Percentiles rank a stretch among this genome's conserved stretches.
These are phyloP conservation scores for Fusarium falciforme DNA, from an alignment of 2,329 filamentous ascomycete species.

Conservation along the genomic window DNA sequence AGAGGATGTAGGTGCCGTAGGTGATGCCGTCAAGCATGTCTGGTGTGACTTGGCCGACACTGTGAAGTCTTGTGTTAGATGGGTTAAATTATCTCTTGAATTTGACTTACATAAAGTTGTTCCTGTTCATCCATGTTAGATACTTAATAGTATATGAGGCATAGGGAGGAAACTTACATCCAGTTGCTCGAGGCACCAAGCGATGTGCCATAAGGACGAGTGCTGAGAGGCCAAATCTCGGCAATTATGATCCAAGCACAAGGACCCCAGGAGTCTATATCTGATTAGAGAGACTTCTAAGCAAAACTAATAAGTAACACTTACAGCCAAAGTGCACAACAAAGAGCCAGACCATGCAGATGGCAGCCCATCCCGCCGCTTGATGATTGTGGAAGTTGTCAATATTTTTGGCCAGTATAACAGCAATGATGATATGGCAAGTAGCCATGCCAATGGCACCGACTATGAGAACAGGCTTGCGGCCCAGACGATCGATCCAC, in stretches of 20 bases:
- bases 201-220: slow-evolving; percentile 76
- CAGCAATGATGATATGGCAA: slow-evolving; percentile 78
- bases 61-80: slow-evolving; percentile 8
- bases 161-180: slow-evolving; percentile 51
- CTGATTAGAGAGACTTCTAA: background rate
- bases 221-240: slow-evolving; percentile 79
- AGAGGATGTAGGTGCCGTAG: slow-evolving; percentile 79
- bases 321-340: slow-evolving; percentile 76
- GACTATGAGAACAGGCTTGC: slow-evolving; percentile 70
- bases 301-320: background rate
- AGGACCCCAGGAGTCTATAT: slow-evolving; percentile 73
- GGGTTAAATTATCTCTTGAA: background rate
- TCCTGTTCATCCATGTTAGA: slow-evolving; percentile 43
- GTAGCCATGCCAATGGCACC: slow-evolving; percentile 77
- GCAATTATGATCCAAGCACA: slow-evolving; percentile 80
- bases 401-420: slow-evolving; percentile 74
- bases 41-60: slow-evolving; percentile 75
- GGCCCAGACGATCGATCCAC: slow-evolving; percentile 72
- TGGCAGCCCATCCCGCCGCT: slow-evolving; percentile 77
- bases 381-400: slow-evolving; percentile 66
- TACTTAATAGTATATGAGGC: rapidly evolving
- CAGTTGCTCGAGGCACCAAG: slow-evolving; percentile 75
- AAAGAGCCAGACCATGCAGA: slow-evolving; percentile 78
- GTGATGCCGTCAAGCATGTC: slow-evolving; percentile 73
- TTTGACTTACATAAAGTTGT: slow-evolving; percentile 62